Evolutionary conservation across 306 rosid species (phyloP), one percentile per base, ranked within the genome.

Genomic region (Ceratonia siliqua): DNA sequence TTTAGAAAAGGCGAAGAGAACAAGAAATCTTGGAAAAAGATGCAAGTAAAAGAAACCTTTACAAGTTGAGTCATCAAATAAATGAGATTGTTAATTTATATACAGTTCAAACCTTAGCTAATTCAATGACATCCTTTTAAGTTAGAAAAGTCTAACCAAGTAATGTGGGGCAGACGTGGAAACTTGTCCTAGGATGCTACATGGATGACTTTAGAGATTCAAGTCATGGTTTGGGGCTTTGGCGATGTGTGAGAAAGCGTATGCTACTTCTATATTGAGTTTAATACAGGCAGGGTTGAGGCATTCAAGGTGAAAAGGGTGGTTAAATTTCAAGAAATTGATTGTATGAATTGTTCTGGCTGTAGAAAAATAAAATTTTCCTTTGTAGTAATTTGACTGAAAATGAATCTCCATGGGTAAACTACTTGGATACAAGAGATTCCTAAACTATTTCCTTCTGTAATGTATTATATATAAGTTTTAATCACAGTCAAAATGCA

Each of bases 51-150:
- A 28, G 52, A 61, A 13, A n/a, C 49, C 22, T 52, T 13, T 42
- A 17, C 62, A 15, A 62, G 30, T 17, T 6, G 20, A 35, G 28
- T 50, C 43, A 28, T 11, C 10, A 13, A 46, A 73, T 48, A 24
- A 21, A 24, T 22, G 30, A 53, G 28, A 53, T 21, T 21, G 15
- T 21, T 21, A 21, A 22, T 6, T 53, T 20, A 46, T 5, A 46
- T 3, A 3, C 70, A 68, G 45, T 48, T 68, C 50, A 36, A 38
- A 38, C 27, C 71, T 22, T 17, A 62, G 39, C 8, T 48, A 36
- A 43, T 30, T 59, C 48, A 36, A 45, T 61, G 70, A 59, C 22
- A 43, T 43, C 20, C 7, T 45, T 30, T 73, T 22, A 69, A 69
- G 33, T 58, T 10, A 43, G 3, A 45, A 58, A 73, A 27, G 3